Base-by-base conservation (phyloP, 352 stramenopile genomes). In the Pythium aphanidermatum region DNA sequence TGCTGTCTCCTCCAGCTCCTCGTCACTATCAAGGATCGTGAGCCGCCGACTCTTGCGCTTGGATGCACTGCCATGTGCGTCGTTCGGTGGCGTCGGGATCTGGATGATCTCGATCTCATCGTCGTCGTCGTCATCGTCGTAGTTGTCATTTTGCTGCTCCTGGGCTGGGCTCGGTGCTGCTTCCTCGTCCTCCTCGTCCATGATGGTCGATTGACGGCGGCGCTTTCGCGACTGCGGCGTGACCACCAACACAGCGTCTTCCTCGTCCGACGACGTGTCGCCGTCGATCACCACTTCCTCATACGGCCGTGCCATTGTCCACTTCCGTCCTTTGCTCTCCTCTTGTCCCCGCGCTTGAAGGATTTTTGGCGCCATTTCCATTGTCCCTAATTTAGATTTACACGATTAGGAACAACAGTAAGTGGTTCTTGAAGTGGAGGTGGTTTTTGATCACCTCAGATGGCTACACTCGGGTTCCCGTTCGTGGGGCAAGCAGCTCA, bases 241-340 rank as follows among this genome's bases (percentile, higher is more conserved):
- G 28, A 86, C 51, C 36, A 88, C 70, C 45, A 66, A 46, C 32
- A 85, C 64, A 12, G 70, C 63, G 1, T 82, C 75, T 7, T 81
- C 65, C 11, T 77, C 69, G 2, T 70, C 72, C 20, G 25, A 42
- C 2, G 58, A 64, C 35, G 71, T 83, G 48, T 90, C 70, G 38
- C 63, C 69, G 27, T 90, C 74, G 57, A 86, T 89, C 58, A 85
- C 62, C 47, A 86, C 72, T 68, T 89, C 74, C 23, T 83, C 62
- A 16, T 55, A 67, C 39, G 39, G 32, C 7, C 46, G 33, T 24
- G 34, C n/a, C 45, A 37, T 41, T 13, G 39, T 51, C 46, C n/a
- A n/a, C n/a, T n/a, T n/a, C n/a, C n/a, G n/a, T n/a, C n/a, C n/a
- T n/a, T n/a, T n/a, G n/a, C n/a, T n/a, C n/a, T n/a, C n/a, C n/a